A percentile compares a stretch with the other conserved stretches of the same genome.
Conservation (phyloP, 306 rosid genomes). For the Calophaca sinica region DNA sequence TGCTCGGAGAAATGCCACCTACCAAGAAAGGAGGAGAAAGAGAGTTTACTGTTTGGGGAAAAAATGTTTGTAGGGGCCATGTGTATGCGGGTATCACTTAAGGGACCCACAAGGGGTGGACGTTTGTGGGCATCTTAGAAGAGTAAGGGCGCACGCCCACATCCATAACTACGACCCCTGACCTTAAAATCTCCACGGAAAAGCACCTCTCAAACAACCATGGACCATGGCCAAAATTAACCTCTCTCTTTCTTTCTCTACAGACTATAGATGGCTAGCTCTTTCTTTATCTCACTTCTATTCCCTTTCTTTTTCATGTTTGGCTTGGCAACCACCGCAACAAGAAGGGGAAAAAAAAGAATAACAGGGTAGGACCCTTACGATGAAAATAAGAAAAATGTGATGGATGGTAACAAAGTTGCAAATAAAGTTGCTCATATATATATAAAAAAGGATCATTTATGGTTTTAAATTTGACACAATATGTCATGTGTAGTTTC, state of each 20-base stretch:
- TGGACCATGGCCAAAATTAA: constrained; percentile 55
- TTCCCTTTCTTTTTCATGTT: constrained; percentile 53
- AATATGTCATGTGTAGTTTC: constrained; percentile 2
- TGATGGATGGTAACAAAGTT: constrained; percentile 47
- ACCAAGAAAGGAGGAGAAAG: constrained; percentile 53
- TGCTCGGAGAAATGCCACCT: constrained; percentile 59
- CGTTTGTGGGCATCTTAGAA: background rate
- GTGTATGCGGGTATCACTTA: constrained; percentile 52
- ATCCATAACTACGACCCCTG: constrained; percentile 80
- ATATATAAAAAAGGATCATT: background rate
- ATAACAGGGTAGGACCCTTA: constrained; percentile 46
- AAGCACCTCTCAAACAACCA: constrained; percentile 73
- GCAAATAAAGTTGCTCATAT: constrained; percentile 22
- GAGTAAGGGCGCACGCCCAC: constrained; percentile 72
- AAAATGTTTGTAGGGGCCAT: constrained; percentile 55
- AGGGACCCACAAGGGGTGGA: constrained; percentile 54
- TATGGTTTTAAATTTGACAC: constrained; percentile 4
- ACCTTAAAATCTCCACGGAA: constrained; percentile 79
- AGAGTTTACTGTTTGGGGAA: constrained; percentile 33
- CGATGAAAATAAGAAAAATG: constrained; percentile 55
- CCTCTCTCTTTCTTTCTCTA: background rate
- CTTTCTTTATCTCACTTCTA: constrained; percentile 46
- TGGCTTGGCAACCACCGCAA: constrained; percentile 72
- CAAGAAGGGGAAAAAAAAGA: constrained; percentile 42
- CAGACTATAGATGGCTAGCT: background rate